Conservation (phyloP, 1,284 basidiomycete species). For the Ustanciosporium gigantosporum region DNA sequence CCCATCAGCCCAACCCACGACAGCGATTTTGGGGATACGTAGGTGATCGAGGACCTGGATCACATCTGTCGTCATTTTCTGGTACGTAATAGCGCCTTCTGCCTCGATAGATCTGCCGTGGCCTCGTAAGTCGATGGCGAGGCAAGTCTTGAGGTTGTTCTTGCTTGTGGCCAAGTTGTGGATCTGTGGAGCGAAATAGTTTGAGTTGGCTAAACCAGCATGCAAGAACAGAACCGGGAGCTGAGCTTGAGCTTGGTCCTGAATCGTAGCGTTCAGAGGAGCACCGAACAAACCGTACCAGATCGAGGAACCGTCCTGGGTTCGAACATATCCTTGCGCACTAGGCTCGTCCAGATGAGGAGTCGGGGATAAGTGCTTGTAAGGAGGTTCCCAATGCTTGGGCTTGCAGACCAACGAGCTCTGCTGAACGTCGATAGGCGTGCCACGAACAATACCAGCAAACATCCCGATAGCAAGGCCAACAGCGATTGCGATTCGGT, state of each 20-base stretch:
- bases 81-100: slow-evolving; percentile 3
- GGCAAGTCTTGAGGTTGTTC: not conserved
- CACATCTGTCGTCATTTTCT: slow-evolving; percentile 9
- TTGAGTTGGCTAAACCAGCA: slow-evolving; percentile 1
- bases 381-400: too few relatives aligned
- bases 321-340: not conserved
- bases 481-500: too few relatives aligned
- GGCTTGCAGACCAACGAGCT: too few relatives aligned
- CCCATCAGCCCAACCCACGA: slow-evolving; percentile 11
- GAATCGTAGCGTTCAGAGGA: too few relatives aligned
- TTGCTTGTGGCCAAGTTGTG: not conserved
- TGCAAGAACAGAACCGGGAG: not conserved
- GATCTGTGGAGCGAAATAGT: slow-evolving; percentile 1
- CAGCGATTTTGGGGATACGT: not conserved
- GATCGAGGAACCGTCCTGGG: slow-evolving; percentile 1
- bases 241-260: not conserved
- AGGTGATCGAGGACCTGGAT: slow-evolving; percentile 6
- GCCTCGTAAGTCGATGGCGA: slow-evolving; percentile 6
- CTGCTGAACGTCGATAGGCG: too few relatives aligned
- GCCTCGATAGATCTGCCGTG: slow-evolving; percentile 8
- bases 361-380: too few relatives aligned
- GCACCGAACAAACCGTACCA: not conserved
- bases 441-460: too few relatives aligned
- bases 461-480: too few relatives aligned
- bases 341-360: too few relatives aligned